A percentile compares a stretch with the other conserved stretches of the same genome.
Conservation (phyloP, 164 flowering plant species). For the Nelumbo lutea region DNA sequence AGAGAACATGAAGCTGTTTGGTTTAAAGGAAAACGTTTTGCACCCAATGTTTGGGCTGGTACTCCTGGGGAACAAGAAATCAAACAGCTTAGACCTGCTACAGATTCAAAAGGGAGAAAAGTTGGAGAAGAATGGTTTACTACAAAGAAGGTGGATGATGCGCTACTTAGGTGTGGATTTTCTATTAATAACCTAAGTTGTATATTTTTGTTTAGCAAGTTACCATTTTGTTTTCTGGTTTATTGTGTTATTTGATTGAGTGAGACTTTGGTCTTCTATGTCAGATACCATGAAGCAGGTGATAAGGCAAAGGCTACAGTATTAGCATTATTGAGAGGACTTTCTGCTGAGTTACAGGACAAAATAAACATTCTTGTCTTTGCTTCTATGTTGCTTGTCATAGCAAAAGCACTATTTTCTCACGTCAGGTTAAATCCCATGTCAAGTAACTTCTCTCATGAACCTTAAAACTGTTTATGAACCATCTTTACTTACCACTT, state of each 20-base stretch:
- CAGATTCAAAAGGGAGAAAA: constrained; percentile 89
- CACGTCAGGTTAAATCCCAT: constrained; percentile 73
- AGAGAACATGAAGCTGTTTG: constrained; percentile 94
- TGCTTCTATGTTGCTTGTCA: constrained; percentile 84
- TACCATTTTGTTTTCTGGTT: not conserved
- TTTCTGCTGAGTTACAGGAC: constrained; percentile 70
- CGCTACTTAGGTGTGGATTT: constrained; percentile 56
- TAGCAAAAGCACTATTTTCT: constrained; percentile 84
- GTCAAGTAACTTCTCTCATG: not conserved
- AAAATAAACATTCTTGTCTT: constrained; percentile 80
- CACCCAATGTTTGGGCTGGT: constrained; percentile 75
- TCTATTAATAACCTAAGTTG: not conserved
- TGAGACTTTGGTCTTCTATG: constrained; percentile 12
- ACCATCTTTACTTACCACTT: too few relatives aligned
- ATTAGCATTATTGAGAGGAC: constrained; percentile 67
- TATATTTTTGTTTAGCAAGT: not conserved
- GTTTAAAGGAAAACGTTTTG: constrained; percentile 92
- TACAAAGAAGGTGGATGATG: constrained; percentile 78
- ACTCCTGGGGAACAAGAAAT: constrained; percentile 91
- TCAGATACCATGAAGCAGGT: constrained; percentile 85
- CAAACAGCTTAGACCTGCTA: constrained; percentile 74
- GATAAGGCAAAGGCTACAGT: constrained; percentile 69
- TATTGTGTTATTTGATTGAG: not conserved
- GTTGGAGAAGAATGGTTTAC: constrained; percentile 99
- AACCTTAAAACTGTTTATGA: not conserved